Base-by-base conservation (phyloP, 805 yeast species). In the Pichia kluyveri region DNA sequence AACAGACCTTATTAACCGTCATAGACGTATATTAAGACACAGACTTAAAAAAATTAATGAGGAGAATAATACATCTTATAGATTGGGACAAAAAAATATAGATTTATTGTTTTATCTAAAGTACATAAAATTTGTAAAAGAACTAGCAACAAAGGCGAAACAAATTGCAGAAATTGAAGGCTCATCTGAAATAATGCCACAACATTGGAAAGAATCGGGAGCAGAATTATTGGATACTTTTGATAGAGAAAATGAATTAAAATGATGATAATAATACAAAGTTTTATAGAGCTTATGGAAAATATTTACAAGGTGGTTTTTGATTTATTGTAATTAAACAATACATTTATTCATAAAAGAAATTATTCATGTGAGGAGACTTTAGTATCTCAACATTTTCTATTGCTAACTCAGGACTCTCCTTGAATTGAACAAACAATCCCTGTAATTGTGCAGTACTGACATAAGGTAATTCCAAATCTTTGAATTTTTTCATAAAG, bases 371-470 rank as follows among this genome's bases (percentile, higher is more conserved):
- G 43, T 57, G 61, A 11, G 69, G 68, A n/a, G 59, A 52, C 44
- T 62, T 65, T 52, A 77, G 64, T 2, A 73, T 65, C 38, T 66
- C 74, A 15, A 86, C 75, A 81, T 82, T 84, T 14, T 68, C 68
- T 28, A 90, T 66, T 0, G 98, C 96, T 6, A 76, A 76, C 34
- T 75, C 73, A 0, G 98, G 96, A 50, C 81, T 82, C 50, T 83
- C 77, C 65, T 93, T 93, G 67, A 87, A 86, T 69, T 86, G 86
- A 2, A 93, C 96, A 70, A 93, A 93, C 45, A 93, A 72, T 0
- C 99, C 99, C 64, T 93, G 99, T 50, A 93, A 71, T 61, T 88
- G 96, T 0, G 99, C 99, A 0, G 98, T 89, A 57, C 95, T 84
- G 36, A 91, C 79, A 48, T 65, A 62, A 1, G 77, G 76, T 52